Evolutionary conservation across 257 asterid species (phyloP).

Genomic region (Nicotiana sylvestris): DNA sequence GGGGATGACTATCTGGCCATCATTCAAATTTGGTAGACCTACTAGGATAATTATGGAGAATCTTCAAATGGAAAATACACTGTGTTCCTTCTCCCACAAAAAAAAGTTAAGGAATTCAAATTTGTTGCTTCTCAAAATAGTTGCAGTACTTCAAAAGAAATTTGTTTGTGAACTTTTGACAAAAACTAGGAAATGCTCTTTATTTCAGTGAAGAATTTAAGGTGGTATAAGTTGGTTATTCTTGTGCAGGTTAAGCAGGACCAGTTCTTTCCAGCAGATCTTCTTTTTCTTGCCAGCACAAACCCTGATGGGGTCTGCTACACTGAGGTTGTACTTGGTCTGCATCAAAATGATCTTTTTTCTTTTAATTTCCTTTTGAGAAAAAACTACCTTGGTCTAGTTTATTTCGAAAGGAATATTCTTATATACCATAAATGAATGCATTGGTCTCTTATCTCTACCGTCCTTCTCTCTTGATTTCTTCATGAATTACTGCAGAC

Average conservation of each 20-base stretch:
- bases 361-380: conserved; percentile 11
- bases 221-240: conserved; percentile 1
- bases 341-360: conserved; percentile 17
- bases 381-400: background rate
- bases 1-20: background rate
- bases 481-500: conserved; percentile 51
- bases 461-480: conserved; percentile 7
- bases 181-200: conserved; percentile 4
- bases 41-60: background rate
- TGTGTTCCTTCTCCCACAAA: background rate
- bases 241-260: conserved; percentile 84
- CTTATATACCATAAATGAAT: background rate
- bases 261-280: conserved; percentile 93
- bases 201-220: background rate
- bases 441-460: conserved; percentile 7
- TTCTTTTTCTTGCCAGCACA: conserved; percentile 90
- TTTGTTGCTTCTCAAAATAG: background rate
- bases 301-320: conserved; percentile 97
- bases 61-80: background rate
- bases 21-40: background rate
- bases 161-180: background rate
- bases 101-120: background rate
- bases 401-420: background rate
- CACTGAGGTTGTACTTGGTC: conserved; percentile 65
- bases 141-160: background rate